These are phyloP conservation scores for Danielia oregonensis DNA, from an alignment of 805 yeast species.

Conservation along the genomic window DNA sequence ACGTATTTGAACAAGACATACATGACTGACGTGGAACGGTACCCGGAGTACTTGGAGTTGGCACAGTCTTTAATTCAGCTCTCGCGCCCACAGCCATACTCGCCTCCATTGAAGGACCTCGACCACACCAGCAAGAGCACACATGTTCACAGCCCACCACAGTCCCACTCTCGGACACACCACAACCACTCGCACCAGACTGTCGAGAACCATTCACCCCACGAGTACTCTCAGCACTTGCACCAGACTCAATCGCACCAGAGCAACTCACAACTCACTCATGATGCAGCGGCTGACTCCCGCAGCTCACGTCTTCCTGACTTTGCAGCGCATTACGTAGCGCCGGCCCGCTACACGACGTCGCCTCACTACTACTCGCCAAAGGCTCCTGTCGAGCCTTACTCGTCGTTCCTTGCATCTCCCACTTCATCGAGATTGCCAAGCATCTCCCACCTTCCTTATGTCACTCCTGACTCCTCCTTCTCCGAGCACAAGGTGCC, in stretches of 20 bases:
- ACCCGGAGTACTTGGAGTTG: conserved; percentile 46
- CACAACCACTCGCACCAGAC: not conserved
- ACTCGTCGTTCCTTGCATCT: conserved; percentile 1
- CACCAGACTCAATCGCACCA: not conserved
- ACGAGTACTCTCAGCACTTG: not conserved
- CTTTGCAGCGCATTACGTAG: not conserved
- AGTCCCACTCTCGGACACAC: not conserved
- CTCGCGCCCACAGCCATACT: conserved; percentile 18
- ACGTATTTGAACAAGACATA: conserved; percentile 48
- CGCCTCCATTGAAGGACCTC: not conserved
- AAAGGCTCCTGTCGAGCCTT: conserved; percentile 1
- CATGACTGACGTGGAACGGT: conserved; percentile 44
- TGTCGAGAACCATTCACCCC: not conserved
- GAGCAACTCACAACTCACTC: too few relatives aligned
- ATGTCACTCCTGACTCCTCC: conserved; percentile 7
- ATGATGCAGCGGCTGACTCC: too few relatives aligned
- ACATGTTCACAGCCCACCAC: not conserved
- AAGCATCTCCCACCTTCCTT: conserved; percentile 5
- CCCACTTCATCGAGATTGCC: conserved; percentile 2
- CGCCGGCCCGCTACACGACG: not conserved
- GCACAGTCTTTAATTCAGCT: conserved; percentile 41
- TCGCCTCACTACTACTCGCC: conserved; percentile 1
- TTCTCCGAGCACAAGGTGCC: conserved; percentile 1
- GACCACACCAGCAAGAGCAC: not conserved
- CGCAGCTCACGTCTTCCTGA: too few relatives aligned